phyloP scores from a whole-genome alignment of 2,329 filamentous ascomycete species.

The Ramichloridium luteum region DNA sequence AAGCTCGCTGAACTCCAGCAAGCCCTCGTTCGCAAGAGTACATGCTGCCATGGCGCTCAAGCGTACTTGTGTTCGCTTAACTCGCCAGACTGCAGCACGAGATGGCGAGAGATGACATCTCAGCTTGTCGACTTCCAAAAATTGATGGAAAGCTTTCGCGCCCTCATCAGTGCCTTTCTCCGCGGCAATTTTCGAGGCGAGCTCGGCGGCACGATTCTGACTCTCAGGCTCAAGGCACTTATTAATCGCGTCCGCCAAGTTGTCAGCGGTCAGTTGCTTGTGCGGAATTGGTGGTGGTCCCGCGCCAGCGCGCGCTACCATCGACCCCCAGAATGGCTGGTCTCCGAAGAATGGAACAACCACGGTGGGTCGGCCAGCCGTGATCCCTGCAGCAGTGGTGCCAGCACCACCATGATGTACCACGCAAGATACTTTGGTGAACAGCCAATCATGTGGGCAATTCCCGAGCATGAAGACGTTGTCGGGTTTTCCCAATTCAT shows the following conservation, averaged over 20 bases:
- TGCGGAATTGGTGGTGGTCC: constrained; percentile 38
- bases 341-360: constrained; percentile 49
- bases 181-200: constrained; percentile 30
- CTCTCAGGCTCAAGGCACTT: constrained; percentile 31
- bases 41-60: constrained; percentile 63
- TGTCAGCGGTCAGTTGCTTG: constrained; percentile 32
- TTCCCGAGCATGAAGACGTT: constrained; percentile 42
- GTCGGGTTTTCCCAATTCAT: constrained; percentile 27
- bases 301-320: constrained; percentile 39
- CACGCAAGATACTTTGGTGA: constrained; percentile 42
- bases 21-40: constrained; percentile 51
- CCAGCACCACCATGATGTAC: constrained; percentile 50
- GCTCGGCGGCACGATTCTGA: constrained; percentile 25
- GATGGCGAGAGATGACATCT: constrained; percentile 58
- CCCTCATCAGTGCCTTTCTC: constrained; percentile 33
- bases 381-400: constrained; percentile 44
- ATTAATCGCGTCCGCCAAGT: constrained; percentile 35
- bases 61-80: constrained; percentile 53
- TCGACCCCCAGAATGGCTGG: constrained; percentile 44
- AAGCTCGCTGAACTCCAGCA: constrained; percentile 56
- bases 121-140: constrained; percentile 51
- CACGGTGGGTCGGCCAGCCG: constrained; percentile 39
- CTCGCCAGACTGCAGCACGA: constrained; percentile 60
- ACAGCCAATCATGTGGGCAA: constrained; percentile 48
- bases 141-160: constrained; percentile 35